Base-by-base conservation (phyloP, 257 asterid genomes). In the Gardenia jasminoides region DNA sequence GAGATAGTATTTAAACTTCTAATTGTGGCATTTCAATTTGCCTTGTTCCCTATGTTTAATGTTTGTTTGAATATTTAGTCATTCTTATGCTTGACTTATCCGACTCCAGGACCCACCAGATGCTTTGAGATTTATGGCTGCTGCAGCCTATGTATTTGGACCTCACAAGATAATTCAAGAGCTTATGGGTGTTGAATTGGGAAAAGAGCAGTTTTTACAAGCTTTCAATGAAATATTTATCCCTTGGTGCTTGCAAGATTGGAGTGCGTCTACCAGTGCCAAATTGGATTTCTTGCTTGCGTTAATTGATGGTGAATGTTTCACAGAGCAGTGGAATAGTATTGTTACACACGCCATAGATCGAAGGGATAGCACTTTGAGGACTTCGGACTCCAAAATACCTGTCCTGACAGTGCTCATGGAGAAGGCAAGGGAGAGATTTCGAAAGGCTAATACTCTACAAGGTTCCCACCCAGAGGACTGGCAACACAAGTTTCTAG, bases 261-360 rank as follows among this genome's bases (percentile, higher is more conserved):
- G 75, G 73, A 81, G 87, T 70, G 76, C 87, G 79, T 83, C 94
- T 54, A 85, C 84, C 71, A 78, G 88, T 78, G 81, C 86, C 78
- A 83, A 93, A 80, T 79, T 93, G 82, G 99, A 96, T 87, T 89
- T 96, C 82, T 86, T 96, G 92, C 97, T 93, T n/a, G 91, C 93
- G n/a, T 85, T 96, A 74, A 90, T 96, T 82, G 96, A 85, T 82
- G 88, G 85, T 50, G 93, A 89, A 80, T 88, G 85, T 88, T 92
- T 90, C 73, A 33, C 87, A 50, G 90, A 89, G 80, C 97, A 96
- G 89, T 96, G 99, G 99, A 87, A 91, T 80, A 84, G 86, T 22
- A 82, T 96, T 68, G 76, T 96, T 72, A 82, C 83, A 72, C 88
- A 86, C 86, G 83, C 91, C 80, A 87, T 86, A 80, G 78, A 84